Conservation (phyloP, 306 rosid genomes). For the Gillenia trifoliata region DNA sequence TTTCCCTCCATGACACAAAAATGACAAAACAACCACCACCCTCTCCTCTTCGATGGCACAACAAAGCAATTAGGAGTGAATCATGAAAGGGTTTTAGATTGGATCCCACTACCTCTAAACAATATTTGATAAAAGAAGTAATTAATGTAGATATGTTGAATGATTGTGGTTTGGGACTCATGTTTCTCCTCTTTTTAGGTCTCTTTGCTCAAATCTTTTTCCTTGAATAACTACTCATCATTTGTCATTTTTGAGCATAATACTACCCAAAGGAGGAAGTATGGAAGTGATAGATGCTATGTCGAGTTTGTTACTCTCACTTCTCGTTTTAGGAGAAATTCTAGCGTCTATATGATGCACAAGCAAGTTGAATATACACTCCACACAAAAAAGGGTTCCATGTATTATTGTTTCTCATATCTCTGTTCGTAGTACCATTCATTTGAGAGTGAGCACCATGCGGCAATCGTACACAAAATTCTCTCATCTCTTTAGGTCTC, state of each 20-base stretch:
- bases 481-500: background rate
- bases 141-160: background rate
- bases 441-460: too few species aligned
- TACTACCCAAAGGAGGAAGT: background rate
- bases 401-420: background rate
- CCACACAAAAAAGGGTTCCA: background rate
- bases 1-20: background rate
- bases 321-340: background rate
- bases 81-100: background rate
- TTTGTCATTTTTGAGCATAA: background rate
- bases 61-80: background rate
- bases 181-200: too few species aligned
- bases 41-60: background rate
- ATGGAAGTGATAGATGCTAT: background rate
- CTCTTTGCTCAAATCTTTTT: background rate
- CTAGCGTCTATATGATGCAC: too few species aligned
- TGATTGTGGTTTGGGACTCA: background rate
- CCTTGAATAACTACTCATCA: background rate
- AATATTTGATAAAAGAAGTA: background rate
- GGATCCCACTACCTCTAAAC: background rate
- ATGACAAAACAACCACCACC: background rate
- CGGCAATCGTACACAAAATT: too few species aligned
- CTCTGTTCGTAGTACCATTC: too few species aligned
- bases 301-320: background rate
- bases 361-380: background rate